These are phyloP conservation scores for Bisporella sp. DNA, from an alignment of 2,329 filamentous ascomycete genomes.

Conservation along the genomic window DNA sequence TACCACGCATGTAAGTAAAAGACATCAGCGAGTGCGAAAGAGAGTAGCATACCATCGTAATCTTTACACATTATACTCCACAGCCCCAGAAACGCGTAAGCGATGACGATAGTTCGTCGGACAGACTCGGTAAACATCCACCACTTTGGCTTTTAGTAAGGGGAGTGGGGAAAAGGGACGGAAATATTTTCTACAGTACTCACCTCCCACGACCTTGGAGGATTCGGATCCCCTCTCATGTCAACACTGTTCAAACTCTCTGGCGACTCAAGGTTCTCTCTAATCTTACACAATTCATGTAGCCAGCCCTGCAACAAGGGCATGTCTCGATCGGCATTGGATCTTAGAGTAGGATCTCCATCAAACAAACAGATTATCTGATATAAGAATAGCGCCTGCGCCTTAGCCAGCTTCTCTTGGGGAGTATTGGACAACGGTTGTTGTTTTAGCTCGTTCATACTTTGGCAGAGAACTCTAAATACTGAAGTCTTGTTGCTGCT, in stretches of 20 bases:
- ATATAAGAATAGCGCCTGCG: conserved; percentile 25
- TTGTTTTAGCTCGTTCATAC: conserved; percentile 17
- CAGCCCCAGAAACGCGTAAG: conserved; percentile 23
- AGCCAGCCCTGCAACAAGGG: conserved; percentile 22
- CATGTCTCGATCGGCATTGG: conserved; percentile 26
- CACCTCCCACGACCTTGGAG: conserved; percentile 24
- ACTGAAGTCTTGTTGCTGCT: conserved; percentile 23
- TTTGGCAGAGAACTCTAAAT: conserved; percentile 21
- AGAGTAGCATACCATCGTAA: conserved; percentile 13
- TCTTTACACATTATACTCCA: conserved; percentile 19
- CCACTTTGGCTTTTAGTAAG: conserved; percentile 16
- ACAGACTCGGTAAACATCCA: conserved; percentile 31
- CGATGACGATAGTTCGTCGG: conserved; percentile 27
- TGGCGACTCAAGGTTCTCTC: conserved; percentile 19
- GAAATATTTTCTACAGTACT: conserved; percentile 1
- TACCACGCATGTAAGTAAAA: conserved; percentile 9
- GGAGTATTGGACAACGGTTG: conserved; percentile 11
- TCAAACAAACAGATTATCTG: conserved; percentile 30
- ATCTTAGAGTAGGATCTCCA: conserved; percentile 28
- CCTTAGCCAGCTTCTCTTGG: conserved; percentile 20
- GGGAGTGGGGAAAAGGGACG: background rate
- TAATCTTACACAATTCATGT: conserved; percentile 19
- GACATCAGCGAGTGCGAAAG: background rate
- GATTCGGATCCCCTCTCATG: background rate
- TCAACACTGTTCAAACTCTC: conserved; percentile 3